Base-by-base conservation (phyloP, 208 protist species). In the Sergeia podlipaevii region DNA sequence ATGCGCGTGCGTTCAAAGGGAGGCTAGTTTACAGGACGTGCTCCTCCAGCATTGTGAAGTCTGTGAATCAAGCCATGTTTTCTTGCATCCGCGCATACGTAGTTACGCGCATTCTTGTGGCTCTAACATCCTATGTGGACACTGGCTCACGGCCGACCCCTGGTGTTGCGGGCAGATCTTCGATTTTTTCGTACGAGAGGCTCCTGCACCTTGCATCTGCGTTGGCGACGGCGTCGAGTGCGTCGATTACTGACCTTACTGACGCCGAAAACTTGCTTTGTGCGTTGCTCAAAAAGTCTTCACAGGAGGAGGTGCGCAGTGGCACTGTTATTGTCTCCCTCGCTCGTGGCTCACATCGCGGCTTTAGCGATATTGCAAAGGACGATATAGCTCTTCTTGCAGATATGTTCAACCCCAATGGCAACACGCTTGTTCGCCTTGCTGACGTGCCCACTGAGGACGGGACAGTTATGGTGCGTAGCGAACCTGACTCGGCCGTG, bases 101-200 rank as follows among this genome's bases (percentile, higher is more conserved):
- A 7, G 66, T 92, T 2, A 89, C 83, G 11, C 85, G 89, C 17
- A 85, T 96, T 62, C 70, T 96, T 24, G 77, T 87, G 20, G 89
- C 89, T n/a, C 65, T 96, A 17, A 73, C 75, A 52, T 81, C 89
- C 1, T 95, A 78, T 45, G 70, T 87, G 20, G 75, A 86, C 55
- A n/a, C n/a, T n/a, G n/a, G n/a, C n/a, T n/a, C n/a, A n/a, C n/a
- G n/a, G n/a, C 15, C 10, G 42, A 10, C 15, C 45, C 26, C 27
- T 15, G 20, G 45, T 15, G 10, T 18, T n/a, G 39, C 48, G 5
- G 10, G 21, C 27, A 2, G n/a, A 6, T 26, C 41, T 17, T 43
- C 23, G 37, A n/a, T n/a, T n/a, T 67, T 85, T 69, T 80, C 56
- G 3, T 85, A 77, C 52, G 47, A 65, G 20, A 43, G 52, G 29